These are phyloP conservation scores for Mercurialis annua DNA, from an alignment of 345 rosid species.

Conservation along the genomic window DNA sequence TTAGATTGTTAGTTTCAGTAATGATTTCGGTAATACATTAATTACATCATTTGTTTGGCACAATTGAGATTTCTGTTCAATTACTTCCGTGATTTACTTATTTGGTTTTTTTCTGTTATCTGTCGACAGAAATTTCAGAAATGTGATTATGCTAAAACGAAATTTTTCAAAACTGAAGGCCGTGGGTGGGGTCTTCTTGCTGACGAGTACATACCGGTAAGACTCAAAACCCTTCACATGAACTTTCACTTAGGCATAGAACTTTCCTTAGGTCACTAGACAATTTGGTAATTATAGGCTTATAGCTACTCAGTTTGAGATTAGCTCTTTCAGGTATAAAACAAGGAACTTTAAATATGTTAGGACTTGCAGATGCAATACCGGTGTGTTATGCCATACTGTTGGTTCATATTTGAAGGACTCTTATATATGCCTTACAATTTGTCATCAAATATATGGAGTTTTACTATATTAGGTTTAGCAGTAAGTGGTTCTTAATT, in stretches of 20 bases:
- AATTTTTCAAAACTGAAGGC: slow-evolving; percentile 67
- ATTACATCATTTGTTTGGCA: background rate
- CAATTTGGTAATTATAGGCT: background rate
- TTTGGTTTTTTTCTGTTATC: background rate
- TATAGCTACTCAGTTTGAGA: background rate
- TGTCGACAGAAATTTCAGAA: slow-evolving; percentile 68
- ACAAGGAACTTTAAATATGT: background rate
- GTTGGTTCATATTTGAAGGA: background rate
- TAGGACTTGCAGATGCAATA: background rate
- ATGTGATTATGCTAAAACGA: slow-evolving; percentile 77
- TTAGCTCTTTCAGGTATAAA: background rate
- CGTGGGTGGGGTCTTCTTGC: slow-evolving; percentile 94
- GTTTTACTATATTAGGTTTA: background rate
- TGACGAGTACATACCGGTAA: slow-evolving; percentile 76
- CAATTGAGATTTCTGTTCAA: slow-evolving; percentile 1
- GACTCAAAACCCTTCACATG: background rate
- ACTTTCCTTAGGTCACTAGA: background rate
- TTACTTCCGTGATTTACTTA: background rate
- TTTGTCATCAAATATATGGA: background rate
- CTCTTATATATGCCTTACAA: background rate
- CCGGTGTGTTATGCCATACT: background rate
- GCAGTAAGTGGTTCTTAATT: background rate
- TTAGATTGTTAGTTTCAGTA: background rate
- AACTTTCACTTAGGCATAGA: background rate
- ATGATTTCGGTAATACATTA: background rate